Conservation (phyloP, 2,329 filamentous ascomycete species). For the Fusarium brachygibbosum region DNA sequence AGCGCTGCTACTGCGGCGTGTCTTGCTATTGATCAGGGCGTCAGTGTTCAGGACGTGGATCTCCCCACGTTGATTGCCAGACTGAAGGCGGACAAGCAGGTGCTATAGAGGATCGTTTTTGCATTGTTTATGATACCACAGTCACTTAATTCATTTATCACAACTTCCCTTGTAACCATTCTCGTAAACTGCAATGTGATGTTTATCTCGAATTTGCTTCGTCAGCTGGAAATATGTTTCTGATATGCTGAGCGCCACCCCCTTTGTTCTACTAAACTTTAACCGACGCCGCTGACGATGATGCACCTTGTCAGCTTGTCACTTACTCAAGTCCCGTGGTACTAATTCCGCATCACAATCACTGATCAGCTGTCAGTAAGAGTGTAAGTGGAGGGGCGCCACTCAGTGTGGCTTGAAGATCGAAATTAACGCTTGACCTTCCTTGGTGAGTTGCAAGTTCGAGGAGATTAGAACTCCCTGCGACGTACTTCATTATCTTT, state of each 20-base stretch:
- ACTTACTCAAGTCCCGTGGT: neutral
- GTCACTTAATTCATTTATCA: neutral
- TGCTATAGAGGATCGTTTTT: slow-evolving; percentile 19
- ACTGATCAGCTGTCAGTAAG: neutral
- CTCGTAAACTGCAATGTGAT: neutral
- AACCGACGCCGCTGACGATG: slow-evolving; percentile 4
- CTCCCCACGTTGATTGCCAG: slow-evolving; percentile 23
- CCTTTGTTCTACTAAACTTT: neutral
- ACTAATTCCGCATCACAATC: neutral
- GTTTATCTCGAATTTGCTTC: neutral
- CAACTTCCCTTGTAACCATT: neutral
- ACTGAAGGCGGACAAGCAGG: slow-evolving; percentile 32
- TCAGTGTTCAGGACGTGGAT: slow-evolving; percentile 32
- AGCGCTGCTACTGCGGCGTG: slow-evolving; percentile 37
- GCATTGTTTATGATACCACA: slow-evolving; percentile 23
- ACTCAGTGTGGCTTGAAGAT: neutral
- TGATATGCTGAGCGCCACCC: neutral
- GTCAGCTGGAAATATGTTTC: neutral
- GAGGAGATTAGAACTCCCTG: neutral
- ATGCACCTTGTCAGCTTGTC: neutral
- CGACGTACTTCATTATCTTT: neutral
- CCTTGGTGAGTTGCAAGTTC: neutral
- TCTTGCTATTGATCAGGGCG: slow-evolving; percentile 38
- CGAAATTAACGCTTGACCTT: neutral
- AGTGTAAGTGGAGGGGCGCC: neutral